A percentile compares a stretch with the other conserved stretches of the same genome.
Evolutionary conservation across 371 early-diverging fungal genomes (phyloP).

Genomic region (Mucor lusitanicus): DNA sequence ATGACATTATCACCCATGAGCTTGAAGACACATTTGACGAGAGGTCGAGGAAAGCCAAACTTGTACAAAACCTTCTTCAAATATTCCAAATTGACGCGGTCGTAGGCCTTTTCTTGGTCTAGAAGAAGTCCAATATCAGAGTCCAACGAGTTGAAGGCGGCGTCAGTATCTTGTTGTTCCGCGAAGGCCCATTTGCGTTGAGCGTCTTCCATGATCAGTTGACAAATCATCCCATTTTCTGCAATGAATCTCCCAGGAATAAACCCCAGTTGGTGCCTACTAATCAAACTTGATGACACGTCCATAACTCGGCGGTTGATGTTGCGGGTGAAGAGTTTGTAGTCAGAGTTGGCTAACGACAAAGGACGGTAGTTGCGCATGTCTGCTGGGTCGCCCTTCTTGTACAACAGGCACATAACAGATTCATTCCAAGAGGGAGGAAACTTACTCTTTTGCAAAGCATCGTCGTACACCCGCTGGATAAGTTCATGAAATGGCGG

Average conservation of each 20-base stretch:
- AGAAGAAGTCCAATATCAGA: slow-evolving; percentile 4
- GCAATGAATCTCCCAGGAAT: slow-evolving; percentile 11
- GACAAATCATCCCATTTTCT: neutral
- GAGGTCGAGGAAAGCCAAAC: slow-evolving; percentile 16
- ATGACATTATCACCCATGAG: neutral
- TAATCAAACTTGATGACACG: neutral
- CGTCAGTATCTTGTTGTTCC: neutral
- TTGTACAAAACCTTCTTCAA: neutral
- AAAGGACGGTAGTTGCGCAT: slow-evolving; percentile 28
- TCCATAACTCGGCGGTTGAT: neutral
- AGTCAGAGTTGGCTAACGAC: slow-evolving; percentile 3
- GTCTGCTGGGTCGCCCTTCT: neutral
- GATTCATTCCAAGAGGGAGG: neutral
- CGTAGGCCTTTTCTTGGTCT: slow-evolving; percentile 23
- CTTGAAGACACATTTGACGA: neutral
- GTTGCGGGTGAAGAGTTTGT: slow-evolving; percentile 1
- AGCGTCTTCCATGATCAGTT: neutral
- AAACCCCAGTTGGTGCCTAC: slow-evolving; percentile 7
- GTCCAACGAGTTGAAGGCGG: neutral
- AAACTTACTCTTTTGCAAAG: neutral
- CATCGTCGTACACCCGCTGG: neutral
- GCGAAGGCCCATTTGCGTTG: neutral
- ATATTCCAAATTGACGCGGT: slow-evolving; percentile 15
- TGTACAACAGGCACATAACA: neutral
- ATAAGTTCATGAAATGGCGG: neutral